A percentile compares a stretch with the other conserved stretches of the same genome.
These are phyloP conservation scores for Termitomyces sp. DNA, from an alignment of 768 basidiomycete species.

Conservation along the genomic window DNA sequence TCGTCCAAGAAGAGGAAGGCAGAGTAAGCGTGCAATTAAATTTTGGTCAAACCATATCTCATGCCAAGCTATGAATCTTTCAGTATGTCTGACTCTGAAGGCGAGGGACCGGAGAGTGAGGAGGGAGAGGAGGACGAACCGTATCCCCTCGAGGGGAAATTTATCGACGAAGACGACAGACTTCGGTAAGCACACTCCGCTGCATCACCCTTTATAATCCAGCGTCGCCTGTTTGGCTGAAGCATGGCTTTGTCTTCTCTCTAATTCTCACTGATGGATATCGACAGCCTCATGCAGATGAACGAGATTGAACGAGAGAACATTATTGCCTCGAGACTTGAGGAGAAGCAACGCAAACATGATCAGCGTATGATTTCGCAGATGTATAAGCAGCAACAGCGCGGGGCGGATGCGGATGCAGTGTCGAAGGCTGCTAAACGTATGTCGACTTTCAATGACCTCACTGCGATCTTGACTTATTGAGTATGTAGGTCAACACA, in stretches of 20 bases:
- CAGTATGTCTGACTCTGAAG: slow-evolving; percentile 45
- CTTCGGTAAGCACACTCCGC: slow-evolving; percentile 52
- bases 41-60: slow-evolving; percentile 10
- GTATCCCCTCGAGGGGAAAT: slow-evolving; percentile 91
- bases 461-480: background rate
- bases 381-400: slow-evolving; percentile 61
- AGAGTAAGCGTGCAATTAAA: slow-evolving; percentile 45
- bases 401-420: slow-evolving; percentile 44
- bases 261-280: slow-evolving; percentile 10
- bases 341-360: slow-evolving; percentile 70
- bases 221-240: slow-evolving; percentile 19
- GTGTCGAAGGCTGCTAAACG: slow-evolving; percentile 76
- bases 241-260: slow-evolving; percentile 16
- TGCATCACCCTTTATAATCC: slow-evolving; percentile 17
- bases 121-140: slow-evolving; percentile 51
- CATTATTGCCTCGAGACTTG: slow-evolving; percentile 73
- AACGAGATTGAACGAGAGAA: slow-evolving; percentile 88
- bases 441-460: slow-evolving; percentile 26
- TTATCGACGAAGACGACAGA: slow-evolving; percentile 78
- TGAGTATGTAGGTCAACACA: slow-evolving; percentile 58
- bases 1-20: slow-evolving; percentile 63
- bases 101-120: slow-evolving; percentile 58
- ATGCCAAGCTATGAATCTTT: slow-evolving; percentile 11
- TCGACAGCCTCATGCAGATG: slow-evolving; percentile 64
- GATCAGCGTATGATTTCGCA: slow-evolving; percentile 69